phyloP scores from a whole-genome alignment of 1,139 yeast genomes.

The Taphrina wiesneri region DNA sequence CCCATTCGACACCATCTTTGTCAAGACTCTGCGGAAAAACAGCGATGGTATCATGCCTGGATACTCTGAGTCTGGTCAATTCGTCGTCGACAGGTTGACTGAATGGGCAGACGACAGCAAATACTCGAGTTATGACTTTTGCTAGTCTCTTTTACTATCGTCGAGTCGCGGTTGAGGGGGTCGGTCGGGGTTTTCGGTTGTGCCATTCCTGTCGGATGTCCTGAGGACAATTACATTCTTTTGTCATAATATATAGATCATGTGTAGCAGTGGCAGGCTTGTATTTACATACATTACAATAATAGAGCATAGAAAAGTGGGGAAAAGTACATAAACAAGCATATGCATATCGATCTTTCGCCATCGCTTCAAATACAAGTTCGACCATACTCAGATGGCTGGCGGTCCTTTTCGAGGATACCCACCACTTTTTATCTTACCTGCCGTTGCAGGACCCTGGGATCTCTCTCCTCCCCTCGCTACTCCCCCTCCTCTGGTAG shows the following conservation, averaged over 20 bases:
- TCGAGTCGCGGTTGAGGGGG: neutral
- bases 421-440: neutral
- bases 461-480: no score
- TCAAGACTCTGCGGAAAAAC: neutral
- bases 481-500: no score
- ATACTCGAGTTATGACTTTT: slow-evolving; percentile 22
- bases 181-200: neutral
- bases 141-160: neutral
- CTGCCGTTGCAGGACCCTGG: no score
- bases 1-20: slow-evolving; percentile 30
- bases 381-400: neutral
- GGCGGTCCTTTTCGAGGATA: slow-evolving; percentile 15
- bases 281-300: neutral
- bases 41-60: neutral
- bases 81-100: slow-evolving; percentile 13
- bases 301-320: neutral
- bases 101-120: slow-evolving; percentile 14
- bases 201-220: neutral
- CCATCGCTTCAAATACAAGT: neutral
- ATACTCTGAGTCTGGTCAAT: slow-evolving; percentile 7
- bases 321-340: neutral
- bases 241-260: no score
- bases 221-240: no score
- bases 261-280: neutral
- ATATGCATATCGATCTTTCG: no score